Percentiles rank a stretch among this genome's conserved stretches.
Evolutionary conservation across 805 yeast genomes (phyloP).

Genomic region (fission yeast (Schizosaccharomyces pombe)): DNA sequence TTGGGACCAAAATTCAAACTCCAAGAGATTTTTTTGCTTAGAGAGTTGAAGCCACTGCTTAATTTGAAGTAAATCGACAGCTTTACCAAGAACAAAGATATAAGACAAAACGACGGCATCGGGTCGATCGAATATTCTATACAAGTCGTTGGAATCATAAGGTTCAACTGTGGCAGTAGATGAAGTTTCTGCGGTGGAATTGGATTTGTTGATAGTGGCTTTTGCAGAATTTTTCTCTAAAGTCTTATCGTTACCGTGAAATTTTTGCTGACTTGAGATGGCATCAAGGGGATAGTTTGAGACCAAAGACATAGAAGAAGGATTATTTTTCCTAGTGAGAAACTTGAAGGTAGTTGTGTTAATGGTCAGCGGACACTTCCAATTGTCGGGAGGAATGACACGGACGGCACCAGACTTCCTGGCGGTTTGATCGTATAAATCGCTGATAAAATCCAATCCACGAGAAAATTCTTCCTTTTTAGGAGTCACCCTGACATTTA

Average conservation of each 20-base stretch:
- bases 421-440: too few species aligned
- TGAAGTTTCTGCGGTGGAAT: not conserved
- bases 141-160: too few species aligned
- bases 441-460: too few species aligned
- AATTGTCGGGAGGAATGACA: not conserved
- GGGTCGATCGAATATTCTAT: not conserved
- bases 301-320: not conserved
- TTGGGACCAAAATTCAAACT: not conserved
- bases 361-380: not conserved
- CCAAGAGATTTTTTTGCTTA: not conserved
- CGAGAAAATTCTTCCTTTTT: too few species aligned
- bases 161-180: not conserved
- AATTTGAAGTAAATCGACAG: not conserved
- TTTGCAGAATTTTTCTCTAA: too few species aligned
- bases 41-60: not conserved
- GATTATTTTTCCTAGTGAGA: not conserved
- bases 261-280: too few species aligned
- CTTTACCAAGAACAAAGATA: not conserved
- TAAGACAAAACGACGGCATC: not conserved
- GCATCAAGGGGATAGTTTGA: too few species aligned
- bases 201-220: too few species aligned
- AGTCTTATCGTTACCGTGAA: too few species aligned
- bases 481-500: too few species aligned
- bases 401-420: not conserved
- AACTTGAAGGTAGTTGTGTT: not conserved